Evolutionary conservation across 495 filamentous ascomycete genomes (phyloP).

Genomic region (Cercophora newfieldiana): DNA sequence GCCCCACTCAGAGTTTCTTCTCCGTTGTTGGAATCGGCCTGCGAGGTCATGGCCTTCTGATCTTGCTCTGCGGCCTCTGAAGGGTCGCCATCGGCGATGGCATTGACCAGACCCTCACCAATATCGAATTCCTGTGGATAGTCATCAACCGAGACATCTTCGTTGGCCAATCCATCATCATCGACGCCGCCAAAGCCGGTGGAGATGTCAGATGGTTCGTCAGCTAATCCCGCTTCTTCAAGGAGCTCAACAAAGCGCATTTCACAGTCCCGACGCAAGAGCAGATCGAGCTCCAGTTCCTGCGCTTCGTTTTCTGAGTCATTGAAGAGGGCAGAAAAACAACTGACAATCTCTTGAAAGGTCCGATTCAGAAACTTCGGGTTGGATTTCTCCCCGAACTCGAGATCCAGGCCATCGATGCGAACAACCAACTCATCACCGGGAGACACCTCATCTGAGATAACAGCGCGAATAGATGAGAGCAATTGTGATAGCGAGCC

Average conservation of each 20-base stretch:
- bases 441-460: slow-evolving; percentile 64
- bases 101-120: slow-evolving; percentile 12
- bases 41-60: background rate
- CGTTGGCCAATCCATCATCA: background rate
- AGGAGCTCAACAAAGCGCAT: slow-evolving; percentile 31
- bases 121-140: background rate
- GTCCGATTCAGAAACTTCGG: slow-evolving; percentile 29
- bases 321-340: slow-evolving; percentile 17
- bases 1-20: slow-evolving; percentile 10
- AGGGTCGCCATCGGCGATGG: slow-evolving; percentile 25
- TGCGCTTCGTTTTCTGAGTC: slow-evolving; percentile 18
- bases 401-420: slow-evolving; percentile 66
- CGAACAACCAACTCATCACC: slow-evolving; percentile 70
- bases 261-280: slow-evolving; percentile 29
- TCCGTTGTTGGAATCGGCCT: slow-evolving; percentile 47
- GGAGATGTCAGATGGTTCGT: slow-evolving; percentile 8
- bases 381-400: slow-evolving; percentile 59
- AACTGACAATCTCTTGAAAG: slow-evolving; percentile 49
- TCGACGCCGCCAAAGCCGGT: slow-evolving; percentile 18
- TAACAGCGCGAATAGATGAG: slow-evolving; percentile 61
- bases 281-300: slow-evolving; percentile 22
- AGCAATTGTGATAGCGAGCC: slow-evolving; percentile 61
- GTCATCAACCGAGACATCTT: slow-evolving; percentile 22
- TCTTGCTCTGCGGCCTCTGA: background rate
- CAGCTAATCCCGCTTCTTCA: slow-evolving; percentile 16